Evolutionary conservation across 768 basidiomycete genomes (phyloP), one percentile per base, ranked within the genome.

Genomic region (Tricholoma saponaceum): DNA sequence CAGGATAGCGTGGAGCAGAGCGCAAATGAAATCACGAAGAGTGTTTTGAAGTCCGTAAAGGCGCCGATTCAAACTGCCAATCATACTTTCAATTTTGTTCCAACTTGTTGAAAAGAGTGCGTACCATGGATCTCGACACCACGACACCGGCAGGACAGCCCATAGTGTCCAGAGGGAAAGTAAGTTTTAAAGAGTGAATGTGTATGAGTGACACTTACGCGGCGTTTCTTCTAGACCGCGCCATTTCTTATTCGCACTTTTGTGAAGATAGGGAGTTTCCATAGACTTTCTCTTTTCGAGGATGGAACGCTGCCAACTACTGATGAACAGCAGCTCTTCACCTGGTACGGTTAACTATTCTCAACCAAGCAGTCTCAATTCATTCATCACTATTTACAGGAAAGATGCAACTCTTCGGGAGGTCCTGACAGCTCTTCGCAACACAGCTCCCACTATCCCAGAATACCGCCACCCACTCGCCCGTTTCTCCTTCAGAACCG

Each of bases 191-290:
- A 20, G 1, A 25, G 41, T 4, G 35, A 46, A 28, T 18, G 14
- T 44, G 20, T 57, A 7, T 20, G 53, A 13, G 22, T 33, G 5
- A 20, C 14, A 44, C 58, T 64, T 43, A 62, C 54, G 18, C n/a
- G 47, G 51, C 2, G 39, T n/a, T 20, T 30, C 5, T 8, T 47
- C 1, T 56, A 92, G 90, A 90, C 86, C 5, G 79, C 86, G 0
- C 91, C 91, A 5, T 93, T 93, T 70, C 83, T 93, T 54, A 84
- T 93, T 33, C 82, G 91, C 51, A 78, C 90, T 13, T 93, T 93
- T 69, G 80, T 92, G 56, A 92, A 91, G 81, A 82, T 90, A 37
- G 89, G 89, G 18, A 75, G 83, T 35, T 91, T 90, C 68, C 91
- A 92, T 68, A 80, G 87, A 41, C 72, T 90, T 22, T 71, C 76